Conservation (phyloP, 345 rosid genomes). For the Turritis glabra region DNA sequence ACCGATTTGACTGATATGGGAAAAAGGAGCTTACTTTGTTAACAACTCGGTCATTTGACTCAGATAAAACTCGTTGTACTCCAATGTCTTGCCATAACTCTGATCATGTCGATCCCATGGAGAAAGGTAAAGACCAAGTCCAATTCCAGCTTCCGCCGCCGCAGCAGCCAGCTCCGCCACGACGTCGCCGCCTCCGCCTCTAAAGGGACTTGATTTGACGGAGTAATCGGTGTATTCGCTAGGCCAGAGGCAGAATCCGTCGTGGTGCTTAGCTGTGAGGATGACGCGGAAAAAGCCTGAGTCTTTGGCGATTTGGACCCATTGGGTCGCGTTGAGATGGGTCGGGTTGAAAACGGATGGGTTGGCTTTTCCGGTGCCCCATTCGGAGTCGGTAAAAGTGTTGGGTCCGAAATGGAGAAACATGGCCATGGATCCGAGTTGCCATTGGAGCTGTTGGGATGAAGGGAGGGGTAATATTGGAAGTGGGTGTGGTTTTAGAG, state of each 20-base stretch:
- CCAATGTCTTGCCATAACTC: slow-evolving; percentile 70
- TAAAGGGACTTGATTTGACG: slow-evolving; percentile 68
- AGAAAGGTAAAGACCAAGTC: slow-evolving; percentile 73
- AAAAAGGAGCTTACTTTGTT: slow-evolving; percentile 52
- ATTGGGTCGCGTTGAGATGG: slow-evolving; percentile 66
- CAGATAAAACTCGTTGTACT: slow-evolving; percentile 80
- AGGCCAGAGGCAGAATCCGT: slow-evolving; percentile 97
- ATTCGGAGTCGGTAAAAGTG: slow-evolving; percentile 83
- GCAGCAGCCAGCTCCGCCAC: slow-evolving; percentile 67
- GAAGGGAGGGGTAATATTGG: slow-evolving; percentile 83
- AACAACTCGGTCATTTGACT: slow-evolving; percentile 89
- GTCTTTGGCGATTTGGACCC: slow-evolving; percentile 76
- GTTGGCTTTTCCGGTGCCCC: slow-evolving; percentile 77
- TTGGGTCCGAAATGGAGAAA: slow-evolving; percentile 90
- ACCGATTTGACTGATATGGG: neutral
- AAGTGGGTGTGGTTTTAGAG: slow-evolving; percentile 62
- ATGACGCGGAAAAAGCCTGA: slow-evolving; percentile 70
- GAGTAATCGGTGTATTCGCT: slow-evolving; percentile 72
- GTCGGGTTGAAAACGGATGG: slow-evolving; percentile 75
- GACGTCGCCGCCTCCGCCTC: slow-evolving; percentile 70
- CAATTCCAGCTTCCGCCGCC: slow-evolving; percentile 57
- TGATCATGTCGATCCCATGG: slow-evolving; percentile 94
- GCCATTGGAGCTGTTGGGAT: slow-evolving; percentile 82
- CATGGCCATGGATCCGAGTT: slow-evolving; percentile 66
- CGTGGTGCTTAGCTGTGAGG: slow-evolving; percentile 92